Evolutionary conservation across 2,329 filamentous ascomycete species (phyloP), one percentile per base, ranked within the genome.

Genomic region (Exophiala calicioides): DNA sequence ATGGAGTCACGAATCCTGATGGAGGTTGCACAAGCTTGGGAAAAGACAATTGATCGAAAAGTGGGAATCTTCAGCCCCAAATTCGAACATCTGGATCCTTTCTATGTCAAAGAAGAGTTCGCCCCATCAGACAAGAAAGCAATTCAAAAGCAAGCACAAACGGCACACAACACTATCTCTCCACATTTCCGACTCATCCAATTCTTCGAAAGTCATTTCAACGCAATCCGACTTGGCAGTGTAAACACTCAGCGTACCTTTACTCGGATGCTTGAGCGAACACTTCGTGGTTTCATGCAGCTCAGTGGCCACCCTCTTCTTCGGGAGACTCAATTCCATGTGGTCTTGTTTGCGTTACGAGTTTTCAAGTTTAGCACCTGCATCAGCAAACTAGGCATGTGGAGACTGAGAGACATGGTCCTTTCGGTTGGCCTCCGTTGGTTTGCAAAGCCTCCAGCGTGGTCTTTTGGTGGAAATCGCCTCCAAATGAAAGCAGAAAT

Each of bases 381-480:
- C 3, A 65, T 79, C 18, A 82, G 82, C 31, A 77, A 84, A 18
- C 76, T 79, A 20, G 79, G 84, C 5, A 83, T 86, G 60, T 93
- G 87, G 84, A 82, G 85, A 49, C 73, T 97, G 27, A 96, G 95
- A 65, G 90, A 97, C 62, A 83, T 88, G 56, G 84, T 95, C 40
- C 68, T 99, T 27, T 90, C 89, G 4, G 90, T 89, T 21, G 90
- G 82, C 10, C 73, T 99, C 23, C 82, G 79, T 52, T 98, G 94
- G 94, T 99, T 98, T 68, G 81, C 77, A 29, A 80, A 84, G 56
- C 74, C 88, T 4, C 88, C 90, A 10, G 81, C 75, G 57, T 98
- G 93, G 91, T 95, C 93, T 0, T 97, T 93, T 67, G 93, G 93
- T 46, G 93, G 91, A 60, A 98, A 96, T 63, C 80, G 88, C 37